phyloP scores from a whole-genome alignment of 495 filamentous ascomycete genomes.

The Endocarpon pusillum region DNA sequence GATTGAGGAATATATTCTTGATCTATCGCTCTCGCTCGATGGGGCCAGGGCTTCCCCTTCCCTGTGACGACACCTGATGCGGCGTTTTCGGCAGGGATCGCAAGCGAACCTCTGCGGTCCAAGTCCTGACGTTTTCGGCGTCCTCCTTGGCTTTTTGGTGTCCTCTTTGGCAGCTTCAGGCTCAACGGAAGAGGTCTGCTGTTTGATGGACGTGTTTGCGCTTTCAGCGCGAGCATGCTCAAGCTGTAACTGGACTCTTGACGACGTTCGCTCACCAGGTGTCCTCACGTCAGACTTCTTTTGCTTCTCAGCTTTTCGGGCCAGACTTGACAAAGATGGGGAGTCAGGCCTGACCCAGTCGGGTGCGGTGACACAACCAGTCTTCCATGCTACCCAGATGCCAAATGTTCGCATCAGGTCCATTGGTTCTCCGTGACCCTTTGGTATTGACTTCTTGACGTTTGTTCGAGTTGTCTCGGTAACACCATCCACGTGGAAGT shows the following conservation, averaged over 20 bases:
- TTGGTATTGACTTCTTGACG: conserved; percentile 47
- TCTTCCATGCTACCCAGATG: conserved; percentile 59
- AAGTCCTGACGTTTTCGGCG: conserved; percentile 24
- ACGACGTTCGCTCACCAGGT: background rate
- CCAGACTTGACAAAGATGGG: too few species aligned
- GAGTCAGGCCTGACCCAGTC: conserved; percentile 40
- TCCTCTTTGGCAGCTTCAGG: conserved; percentile 12
- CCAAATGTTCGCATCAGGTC: conserved; percentile 44
- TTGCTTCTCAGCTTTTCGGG: conserved; percentile 1
- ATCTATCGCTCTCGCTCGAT: too few species aligned
- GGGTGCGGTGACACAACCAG: conserved; percentile 49
- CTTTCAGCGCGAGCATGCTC: too few species aligned
- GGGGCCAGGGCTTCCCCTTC: conserved; percentile 26
- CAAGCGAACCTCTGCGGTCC: conserved; percentile 36
- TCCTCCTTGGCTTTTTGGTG: conserved; percentile 17
- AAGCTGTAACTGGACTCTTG: background rate
- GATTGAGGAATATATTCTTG: too few species aligned
- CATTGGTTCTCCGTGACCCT: conserved; percentile 42
- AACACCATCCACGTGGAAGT: conserved; percentile 42
- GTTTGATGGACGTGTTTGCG: too few species aligned
- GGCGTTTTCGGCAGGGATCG: conserved; percentile 35
- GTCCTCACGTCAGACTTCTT: background rate
- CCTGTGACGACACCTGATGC: conserved; percentile 37
- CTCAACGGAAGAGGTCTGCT: background rate
- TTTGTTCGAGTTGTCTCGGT: conserved; percentile 37